These are phyloP conservation scores for Xylaria grammica DNA, from an alignment of 495 filamentous ascomycete genomes.

Conservation along the genomic window DNA sequence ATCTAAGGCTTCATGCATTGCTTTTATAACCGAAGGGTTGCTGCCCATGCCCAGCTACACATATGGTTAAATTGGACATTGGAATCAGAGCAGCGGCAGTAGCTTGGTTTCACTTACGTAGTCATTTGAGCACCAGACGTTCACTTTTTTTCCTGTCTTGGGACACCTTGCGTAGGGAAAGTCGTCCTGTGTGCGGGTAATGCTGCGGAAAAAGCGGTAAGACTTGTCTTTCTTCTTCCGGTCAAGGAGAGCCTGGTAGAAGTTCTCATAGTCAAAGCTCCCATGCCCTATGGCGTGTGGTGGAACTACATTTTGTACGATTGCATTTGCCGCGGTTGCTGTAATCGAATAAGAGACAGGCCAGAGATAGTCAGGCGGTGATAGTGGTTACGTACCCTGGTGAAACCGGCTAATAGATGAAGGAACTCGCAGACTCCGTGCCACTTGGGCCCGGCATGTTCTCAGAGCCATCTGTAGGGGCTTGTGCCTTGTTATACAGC, in stretches of 20 bases:
- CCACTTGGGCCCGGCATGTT: no score
- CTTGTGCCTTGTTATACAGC: no score
- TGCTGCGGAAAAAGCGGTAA: slow-evolving; percentile 93
- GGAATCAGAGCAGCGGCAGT: not conserved
- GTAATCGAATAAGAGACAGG: no score
- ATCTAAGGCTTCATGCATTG: slow-evolving; percentile 82
- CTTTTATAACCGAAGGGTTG: slow-evolving; percentile 73
- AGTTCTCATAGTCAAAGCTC: slow-evolving; percentile 63
- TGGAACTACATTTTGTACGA: no score
- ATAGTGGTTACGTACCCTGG: no score
- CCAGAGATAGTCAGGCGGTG: no score
- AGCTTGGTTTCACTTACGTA: slow-evolving; percentile 47
- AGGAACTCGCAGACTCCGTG: no score
- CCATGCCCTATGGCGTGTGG: no score
- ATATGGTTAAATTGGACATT: slow-evolving; percentile 16
- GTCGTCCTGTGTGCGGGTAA: slow-evolving; percentile 82
- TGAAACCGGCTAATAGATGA: no score
- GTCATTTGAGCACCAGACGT: slow-evolving; percentile 90
- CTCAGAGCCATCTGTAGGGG: no score
- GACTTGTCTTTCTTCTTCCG: slow-evolving; percentile 92
- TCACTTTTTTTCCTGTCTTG: slow-evolving; percentile 71
- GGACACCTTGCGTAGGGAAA: slow-evolving; percentile 83
- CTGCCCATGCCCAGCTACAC: slow-evolving; percentile 73
- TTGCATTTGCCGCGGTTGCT: no score
- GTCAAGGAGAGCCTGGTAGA: slow-evolving; percentile 75